Percentiles rank a stretch among this genome's conserved stretches.
These are phyloP conservation scores for Alternaria infectoria DNA, from an alignment of 2,329 filamentous ascomycete species.

Conservation along the genomic window DNA sequence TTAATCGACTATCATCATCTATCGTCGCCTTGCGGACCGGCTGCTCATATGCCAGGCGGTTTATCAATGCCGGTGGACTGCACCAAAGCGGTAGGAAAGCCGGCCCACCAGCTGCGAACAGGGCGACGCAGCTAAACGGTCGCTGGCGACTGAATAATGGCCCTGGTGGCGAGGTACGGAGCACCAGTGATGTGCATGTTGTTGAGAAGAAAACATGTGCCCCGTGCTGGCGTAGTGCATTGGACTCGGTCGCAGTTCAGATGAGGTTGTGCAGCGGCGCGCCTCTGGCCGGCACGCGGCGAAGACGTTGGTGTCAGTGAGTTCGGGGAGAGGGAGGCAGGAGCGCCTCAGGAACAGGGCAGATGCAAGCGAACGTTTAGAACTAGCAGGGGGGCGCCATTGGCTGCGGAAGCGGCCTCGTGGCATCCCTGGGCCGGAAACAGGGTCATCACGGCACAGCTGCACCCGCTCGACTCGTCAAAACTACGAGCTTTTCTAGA, in stretches of 20 bases:
- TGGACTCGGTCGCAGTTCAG: not conserved
- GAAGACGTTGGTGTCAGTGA: slow-evolving; percentile 5
- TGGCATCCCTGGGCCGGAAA: slow-evolving; percentile 16
- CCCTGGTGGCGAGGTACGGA: slow-evolving; percentile 1
- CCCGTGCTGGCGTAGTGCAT: not conserved
- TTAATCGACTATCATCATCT: not conserved
- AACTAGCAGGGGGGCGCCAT: slow-evolving; percentile 5
- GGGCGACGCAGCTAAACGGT: slow-evolving; percentile 6
- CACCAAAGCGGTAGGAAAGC: slow-evolving; percentile 13
- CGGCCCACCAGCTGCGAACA: slow-evolving; percentile 3
- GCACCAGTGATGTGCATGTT: not conserved
- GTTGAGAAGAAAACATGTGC: slow-evolving; percentile 7
- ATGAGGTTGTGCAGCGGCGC: not conserved
- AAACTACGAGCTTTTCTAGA: slow-evolving; percentile 18
- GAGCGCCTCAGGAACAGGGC: slow-evolving; percentile 18
- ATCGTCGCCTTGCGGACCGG: slow-evolving; percentile 1
- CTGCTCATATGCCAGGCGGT: slow-evolving; percentile 12
- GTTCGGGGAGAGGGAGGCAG: not conserved
- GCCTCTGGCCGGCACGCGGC: not conserved
- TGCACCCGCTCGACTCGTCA: slow-evolving; percentile 3
- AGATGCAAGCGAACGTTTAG: slow-evolving; percentile 23
- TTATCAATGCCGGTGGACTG: slow-evolving; percentile 2
- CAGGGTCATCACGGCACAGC: slow-evolving; percentile 12
- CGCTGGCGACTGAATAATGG: not conserved
- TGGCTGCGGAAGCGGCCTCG: slow-evolving; percentile 21